Percentiles rank a stretch among this genome's conserved stretches.
These are phyloP conservation scores for Colletotrichum viniferum DNA, from an alignment of 2,329 filamentous ascomycete genomes.

Conservation along the genomic window DNA sequence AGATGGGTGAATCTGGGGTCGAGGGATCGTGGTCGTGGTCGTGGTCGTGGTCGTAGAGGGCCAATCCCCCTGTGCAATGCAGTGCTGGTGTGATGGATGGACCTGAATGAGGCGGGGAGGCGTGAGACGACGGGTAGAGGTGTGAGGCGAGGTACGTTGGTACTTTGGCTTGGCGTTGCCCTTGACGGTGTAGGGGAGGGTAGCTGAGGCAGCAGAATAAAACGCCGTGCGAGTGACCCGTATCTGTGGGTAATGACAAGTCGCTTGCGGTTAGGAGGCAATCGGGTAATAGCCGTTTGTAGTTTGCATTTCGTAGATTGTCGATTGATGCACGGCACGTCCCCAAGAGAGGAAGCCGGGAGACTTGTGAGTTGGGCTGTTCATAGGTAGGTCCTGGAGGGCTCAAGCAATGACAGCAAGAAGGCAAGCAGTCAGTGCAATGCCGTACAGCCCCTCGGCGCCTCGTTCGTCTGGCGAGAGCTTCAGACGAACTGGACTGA, in stretches of 20 bases:
- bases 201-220: conserved; percentile 18
- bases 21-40: background rate
- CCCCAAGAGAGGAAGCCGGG: background rate
- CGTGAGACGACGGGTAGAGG: background rate
- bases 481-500: background rate
- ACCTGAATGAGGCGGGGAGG: background rate
- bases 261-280: background rate
- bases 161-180: background rate
- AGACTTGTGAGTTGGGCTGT: too few species aligned
- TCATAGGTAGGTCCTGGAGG: too few species aligned
- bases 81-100: background rate
- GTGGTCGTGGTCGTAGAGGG: background rate
- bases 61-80: background rate
- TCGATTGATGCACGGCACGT: conserved; percentile 7
- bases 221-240: background rate
- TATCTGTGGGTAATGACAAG: conserved; percentile 7
- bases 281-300: background rate
- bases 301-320: background rate
- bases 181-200: conserved; percentile 1
- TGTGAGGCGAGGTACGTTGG: background rate
- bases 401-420: background rate
- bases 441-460: conserved; percentile 18
- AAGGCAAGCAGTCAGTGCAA: background rate
- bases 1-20: background rate
- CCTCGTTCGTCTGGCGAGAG: background rate